Evolutionary conservation across 768 basidiomycete species (phyloP), one percentile per base, ranked within the genome.

Genomic region (Lactifluus subvellereus): DNA sequence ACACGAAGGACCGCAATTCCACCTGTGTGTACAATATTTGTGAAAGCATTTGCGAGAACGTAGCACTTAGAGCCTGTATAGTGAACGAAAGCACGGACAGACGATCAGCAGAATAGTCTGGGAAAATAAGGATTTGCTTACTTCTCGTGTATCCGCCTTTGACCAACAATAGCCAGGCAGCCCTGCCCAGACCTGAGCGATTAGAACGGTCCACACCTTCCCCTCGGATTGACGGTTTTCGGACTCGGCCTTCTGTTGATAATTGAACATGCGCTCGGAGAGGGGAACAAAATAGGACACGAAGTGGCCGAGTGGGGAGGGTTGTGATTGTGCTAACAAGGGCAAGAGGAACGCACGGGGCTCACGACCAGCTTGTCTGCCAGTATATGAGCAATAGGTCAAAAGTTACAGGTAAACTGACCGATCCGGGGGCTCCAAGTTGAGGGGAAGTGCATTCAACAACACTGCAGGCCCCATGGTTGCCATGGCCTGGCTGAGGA

Each of bases 121-220:
- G 32, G 45, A 60, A 13, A 20, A 49, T 14, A 3, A 45, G 27
- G 27, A 38, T 52, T 22, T 16, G 73, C 76, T 69, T 66, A 87
- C 94, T 77, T 85, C 76, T 67, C 81, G 77, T 45, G 97, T 75
- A 73, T 98, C 91, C n/a, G 79, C 69, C 13, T 90, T 80, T 30
- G 85, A 85, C 71, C 87, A 85, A 73, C 94, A 96, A 76, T 98
- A 99, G 1, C 94, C 94, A 6, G 85, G 84, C 45, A 98, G 81
- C 30, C 95, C 91, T 30, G 84, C 79, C 97, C 97, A 99, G 20
- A 96, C 84, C 73, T 99, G 97, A 10, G 88, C 86, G 27, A 98
- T 86, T 50, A 98, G 81, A 11, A 96, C 94, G 66, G 85, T 89
- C 92, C 94, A 99, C 42, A 98, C 87, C 74, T 98, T 99, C 14